A percentile compares a stretch with the other conserved stretches of the same genome.
Conservation (phyloP, 495 filamentous ascomycete genomes). For the Penicillium canescens region DNA sequence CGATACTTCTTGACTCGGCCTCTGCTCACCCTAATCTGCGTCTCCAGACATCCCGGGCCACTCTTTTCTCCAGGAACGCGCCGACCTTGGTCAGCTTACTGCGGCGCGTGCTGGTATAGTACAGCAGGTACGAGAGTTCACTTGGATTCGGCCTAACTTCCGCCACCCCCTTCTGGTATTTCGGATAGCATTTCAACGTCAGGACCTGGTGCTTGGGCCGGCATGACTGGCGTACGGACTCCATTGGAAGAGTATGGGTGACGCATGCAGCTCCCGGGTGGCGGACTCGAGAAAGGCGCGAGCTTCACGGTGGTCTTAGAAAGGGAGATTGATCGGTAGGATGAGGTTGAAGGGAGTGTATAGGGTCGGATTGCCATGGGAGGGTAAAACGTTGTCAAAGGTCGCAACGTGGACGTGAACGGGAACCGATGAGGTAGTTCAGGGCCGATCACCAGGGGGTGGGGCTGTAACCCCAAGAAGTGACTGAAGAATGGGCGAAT, state of each 20-base stretch:
- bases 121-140: constrained; percentile 92
- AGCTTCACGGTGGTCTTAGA: background rate
- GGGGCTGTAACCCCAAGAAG: constrained; percentile 13
- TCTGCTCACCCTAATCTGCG: constrained; percentile 72
- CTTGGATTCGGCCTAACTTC: constrained; percentile 92
- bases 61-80: constrained; percentile 86
- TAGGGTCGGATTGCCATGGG: constrained; percentile 16
- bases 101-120: constrained; percentile 88
- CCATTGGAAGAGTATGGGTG: constrained; percentile 39
- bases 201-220: constrained; percentile 93
- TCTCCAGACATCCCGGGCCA: constrained; percentile 81
- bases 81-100: constrained; percentile 95
- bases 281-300: constrained; percentile 7
- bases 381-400: constrained; percentile 4
- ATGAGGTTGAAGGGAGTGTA: background rate
- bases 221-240: constrained; percentile 61
- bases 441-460: constrained; percentile 31
- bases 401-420: constrained; percentile 26
- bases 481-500: background rate
- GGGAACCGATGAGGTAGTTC: constrained; percentile 32
- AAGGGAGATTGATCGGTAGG: background rate
- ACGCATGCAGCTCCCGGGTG: constrained; percentile 1
- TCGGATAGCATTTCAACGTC: constrained; percentile 90
- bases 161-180: constrained; percentile 80
- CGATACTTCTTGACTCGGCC: background rate